phyloP scores from a whole-genome alignment of 257 asterid species.

The Petrea volubilis region DNA sequence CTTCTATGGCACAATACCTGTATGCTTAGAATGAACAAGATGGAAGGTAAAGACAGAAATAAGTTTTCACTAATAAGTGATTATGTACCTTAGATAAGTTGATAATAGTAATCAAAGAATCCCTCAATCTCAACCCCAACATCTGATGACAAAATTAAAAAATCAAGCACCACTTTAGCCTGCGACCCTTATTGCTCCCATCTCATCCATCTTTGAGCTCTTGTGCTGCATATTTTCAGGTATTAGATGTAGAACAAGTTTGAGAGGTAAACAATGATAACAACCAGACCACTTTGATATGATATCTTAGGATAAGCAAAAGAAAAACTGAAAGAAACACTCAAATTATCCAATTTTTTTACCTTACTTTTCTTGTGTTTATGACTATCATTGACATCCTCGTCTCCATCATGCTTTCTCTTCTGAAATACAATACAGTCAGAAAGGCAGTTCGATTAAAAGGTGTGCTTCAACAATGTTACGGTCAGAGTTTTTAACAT shows the following conservation, averaged over 20 bases:
- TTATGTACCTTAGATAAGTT: conserved; percentile 65
- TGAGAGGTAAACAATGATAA: conserved; percentile 8
- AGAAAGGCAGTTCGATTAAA: conserved; percentile 1
- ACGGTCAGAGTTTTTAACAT: neutral
- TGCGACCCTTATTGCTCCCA: conserved; percentile 87
- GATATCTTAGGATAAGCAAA: conserved; percentile 16
- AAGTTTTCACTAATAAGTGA: conserved; percentile 34
- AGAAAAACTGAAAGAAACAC: conserved; percentile 10
- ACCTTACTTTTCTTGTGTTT: conserved; percentile 71
- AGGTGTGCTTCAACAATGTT: conserved; percentile 16
- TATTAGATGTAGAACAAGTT: conserved; percentile 30
- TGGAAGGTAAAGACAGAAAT: conserved; percentile 24
- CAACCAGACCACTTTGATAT: neutral
- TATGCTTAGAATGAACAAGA: conserved; percentile 19
- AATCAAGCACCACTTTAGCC: conserved; percentile 57
- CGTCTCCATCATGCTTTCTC: conserved; percentile 66
- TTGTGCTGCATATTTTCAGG: conserved; percentile 74
- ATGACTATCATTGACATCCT: conserved; percentile 45
- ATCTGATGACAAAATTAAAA: conserved; percentile 53
- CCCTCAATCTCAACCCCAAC: conserved; percentile 70
- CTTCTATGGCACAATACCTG: conserved; percentile 15
- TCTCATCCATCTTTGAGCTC: conserved; percentile 92
- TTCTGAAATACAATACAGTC: conserved; percentile 38
- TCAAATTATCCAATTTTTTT: conserved; percentile 11
- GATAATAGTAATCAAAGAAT: conserved; percentile 51